Evolutionary conservation across 148 eudicot genomes (phyloP).

Genomic region (Silene latifolia): DNA sequence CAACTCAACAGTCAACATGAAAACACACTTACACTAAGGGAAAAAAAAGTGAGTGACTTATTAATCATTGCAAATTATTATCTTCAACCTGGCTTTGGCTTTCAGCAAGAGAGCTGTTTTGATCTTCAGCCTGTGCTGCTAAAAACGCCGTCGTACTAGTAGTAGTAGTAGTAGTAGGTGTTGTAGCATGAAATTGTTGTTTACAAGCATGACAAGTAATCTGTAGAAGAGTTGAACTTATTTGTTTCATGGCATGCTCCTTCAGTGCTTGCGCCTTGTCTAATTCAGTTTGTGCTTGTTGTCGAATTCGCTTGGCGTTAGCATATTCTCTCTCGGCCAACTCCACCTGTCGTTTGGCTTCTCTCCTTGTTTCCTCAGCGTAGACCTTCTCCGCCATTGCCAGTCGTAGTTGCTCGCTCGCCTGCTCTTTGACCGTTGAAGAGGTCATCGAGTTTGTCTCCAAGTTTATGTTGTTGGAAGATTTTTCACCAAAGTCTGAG

Average conservation of each 20-base stretch:
- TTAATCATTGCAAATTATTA: slow-evolving; percentile 8
- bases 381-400: slow-evolving; percentile 67
- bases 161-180: not conserved
- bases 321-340: slow-evolving; percentile 61
- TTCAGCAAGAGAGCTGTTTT: slow-evolving; percentile 27
- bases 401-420: slow-evolving; percentile 43
- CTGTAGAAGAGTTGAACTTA: slow-evolving; percentile 40
- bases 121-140: slow-evolving; percentile 17
- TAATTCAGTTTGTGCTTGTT: slow-evolving; percentile 62
- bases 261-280: slow-evolving; percentile 64
- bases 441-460: slow-evolving; percentile 11
- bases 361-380: slow-evolving; percentile 67
- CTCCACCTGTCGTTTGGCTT: slow-evolving; percentile 62
- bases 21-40: not conserved
- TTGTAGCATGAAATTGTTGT: slow-evolving; percentile 31
- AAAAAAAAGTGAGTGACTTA: not conserved
- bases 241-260: slow-evolving; percentile 51
- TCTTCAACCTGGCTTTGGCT: slow-evolving; percentile 29
- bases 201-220: slow-evolving; percentile 75
- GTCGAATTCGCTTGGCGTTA: slow-evolving; percentile 67
- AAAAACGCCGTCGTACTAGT: not conserved
- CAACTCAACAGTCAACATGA: not conserved
- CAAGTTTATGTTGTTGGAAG: not conserved
- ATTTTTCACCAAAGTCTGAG: slow-evolving; percentile 24
- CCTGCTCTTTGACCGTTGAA: slow-evolving; percentile 33